Conservation (phyloP, 2,329 filamentous ascomycete species). For the Beauveria sp. region DNA sequence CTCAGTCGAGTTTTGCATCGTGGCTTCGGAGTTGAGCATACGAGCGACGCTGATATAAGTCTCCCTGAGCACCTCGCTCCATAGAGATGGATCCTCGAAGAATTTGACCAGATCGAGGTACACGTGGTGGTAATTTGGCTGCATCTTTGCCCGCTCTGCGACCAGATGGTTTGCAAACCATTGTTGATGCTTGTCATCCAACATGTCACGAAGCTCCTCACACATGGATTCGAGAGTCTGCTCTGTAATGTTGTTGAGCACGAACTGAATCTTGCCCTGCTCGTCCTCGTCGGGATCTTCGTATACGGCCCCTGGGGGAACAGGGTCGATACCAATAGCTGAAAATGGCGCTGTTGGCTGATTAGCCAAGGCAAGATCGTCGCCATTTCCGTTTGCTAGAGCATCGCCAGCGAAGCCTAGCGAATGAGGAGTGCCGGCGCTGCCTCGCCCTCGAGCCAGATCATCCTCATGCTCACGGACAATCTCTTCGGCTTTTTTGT, state of each 20-base stretch:
- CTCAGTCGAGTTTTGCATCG: conserved; percentile 76
- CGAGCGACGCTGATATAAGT: conserved; percentile 81
- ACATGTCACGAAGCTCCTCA: conserved; percentile 66
- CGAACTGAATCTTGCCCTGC: conserved; percentile 90
- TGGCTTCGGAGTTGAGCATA: conserved; percentile 84
- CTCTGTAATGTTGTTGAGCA: conserved; percentile 92
- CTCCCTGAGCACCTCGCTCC: conserved; percentile 84
- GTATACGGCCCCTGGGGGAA: conserved; percentile 54
- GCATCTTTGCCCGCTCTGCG: conserved; percentile 91
- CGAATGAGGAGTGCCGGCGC: conserved; percentile 31
- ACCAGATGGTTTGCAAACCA: conserved; percentile 97
- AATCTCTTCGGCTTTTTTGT: conserved; percentile 73
- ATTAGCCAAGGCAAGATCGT: conserved; percentile 53
- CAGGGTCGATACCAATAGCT: conserved; percentile 69
- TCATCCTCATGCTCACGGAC: conserved; percentile 61
- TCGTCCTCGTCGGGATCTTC: conserved; percentile 78
- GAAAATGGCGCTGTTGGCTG: conserved; percentile 63
- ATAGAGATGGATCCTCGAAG: conserved; percentile 70
- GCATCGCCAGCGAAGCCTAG: conserved; percentile 36
- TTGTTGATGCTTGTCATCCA: conserved; percentile 77
- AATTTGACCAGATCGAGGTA: conserved; percentile 84
- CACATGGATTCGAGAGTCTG: conserved; percentile 81
- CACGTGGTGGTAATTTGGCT: conserved; percentile 90
- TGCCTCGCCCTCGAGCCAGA: conserved; percentile 47
- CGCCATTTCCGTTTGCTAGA: conserved; percentile 62